Conservation (phyloP, 2,329 filamentous ascomycete genomes). For the Pseudocercospora eumusae region DNA sequence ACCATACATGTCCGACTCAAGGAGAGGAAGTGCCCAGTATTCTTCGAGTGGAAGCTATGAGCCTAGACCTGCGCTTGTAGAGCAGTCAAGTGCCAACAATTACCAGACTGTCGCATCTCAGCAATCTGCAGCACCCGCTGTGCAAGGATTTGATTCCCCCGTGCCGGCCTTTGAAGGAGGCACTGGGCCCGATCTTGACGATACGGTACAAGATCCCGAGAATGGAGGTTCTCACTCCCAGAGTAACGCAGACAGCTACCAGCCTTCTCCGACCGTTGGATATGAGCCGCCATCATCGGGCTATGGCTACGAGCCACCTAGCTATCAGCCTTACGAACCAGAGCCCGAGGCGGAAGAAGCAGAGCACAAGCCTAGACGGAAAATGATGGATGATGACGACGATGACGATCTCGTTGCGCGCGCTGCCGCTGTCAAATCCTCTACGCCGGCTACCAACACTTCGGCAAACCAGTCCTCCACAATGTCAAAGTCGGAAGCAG, state of each 20-base stretch:
- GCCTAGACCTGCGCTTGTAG: conserved; percentile 33
- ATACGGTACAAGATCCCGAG: conserved; percentile 20
- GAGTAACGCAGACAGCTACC: conserved; percentile 49
- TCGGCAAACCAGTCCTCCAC: conserved; percentile 3
- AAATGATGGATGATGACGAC: conserved; percentile 76
- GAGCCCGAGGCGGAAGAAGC: conserved; percentile 55
- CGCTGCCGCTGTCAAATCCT: conserved; percentile 52
- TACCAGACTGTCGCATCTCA: conserved; percentile 19
- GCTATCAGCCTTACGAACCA: conserved; percentile 52
- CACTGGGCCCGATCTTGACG: conserved; percentile 10
- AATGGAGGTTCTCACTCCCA: conserved; percentile 47
- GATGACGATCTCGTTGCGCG: conserved; percentile 55
- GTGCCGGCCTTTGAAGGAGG: conserved; percentile 10
- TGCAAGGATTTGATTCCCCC: conserved; percentile 16
- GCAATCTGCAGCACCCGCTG: conserved; percentile 6
- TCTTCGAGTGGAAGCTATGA: conserved; percentile 36
- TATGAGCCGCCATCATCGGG: conserved; percentile 58
- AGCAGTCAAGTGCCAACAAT: conserved; percentile 29
- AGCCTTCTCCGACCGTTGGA: conserved; percentile 56
- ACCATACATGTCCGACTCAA: conserved; percentile 34
- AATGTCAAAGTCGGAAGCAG: conserved; percentile 44
- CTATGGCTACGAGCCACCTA: conserved; percentile 53
- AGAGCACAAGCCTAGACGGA: conserved; percentile 58
- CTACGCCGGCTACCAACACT: conserved; percentile 13
- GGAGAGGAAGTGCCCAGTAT: conserved; percentile 35